phyloP scores from a whole-genome alignment of 176 grass and related monocot species.

The Juncus inflexus region DNA sequence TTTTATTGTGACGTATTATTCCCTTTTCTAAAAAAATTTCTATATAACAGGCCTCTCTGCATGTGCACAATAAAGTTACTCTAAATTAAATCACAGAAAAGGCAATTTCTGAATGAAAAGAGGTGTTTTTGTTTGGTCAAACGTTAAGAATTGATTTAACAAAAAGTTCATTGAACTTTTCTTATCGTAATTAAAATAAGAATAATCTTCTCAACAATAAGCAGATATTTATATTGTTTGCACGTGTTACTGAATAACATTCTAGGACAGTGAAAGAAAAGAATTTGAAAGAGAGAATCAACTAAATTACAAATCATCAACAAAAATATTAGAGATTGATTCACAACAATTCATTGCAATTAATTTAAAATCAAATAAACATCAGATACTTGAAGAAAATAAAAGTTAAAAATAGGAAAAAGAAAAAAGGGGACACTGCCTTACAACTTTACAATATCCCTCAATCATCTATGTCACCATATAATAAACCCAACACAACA shows the following conservation, averaged over 20 bases:
- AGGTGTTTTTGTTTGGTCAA: too few species aligned
- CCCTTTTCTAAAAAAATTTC: neutral
- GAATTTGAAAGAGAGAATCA: too few species aligned
- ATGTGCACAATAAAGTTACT: neutral
- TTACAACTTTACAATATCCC: slow-evolving; percentile 14
- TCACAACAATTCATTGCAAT: slow-evolving; percentile 9
- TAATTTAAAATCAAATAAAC: slow-evolving; percentile 14
- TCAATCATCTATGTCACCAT: neutral
- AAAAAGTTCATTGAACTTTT: too few species aligned
- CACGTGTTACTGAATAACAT: too few species aligned
- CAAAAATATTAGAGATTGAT: neutral
- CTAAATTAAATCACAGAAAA: neutral
- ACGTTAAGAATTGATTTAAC: too few species aligned
- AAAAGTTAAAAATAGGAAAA: neutral
- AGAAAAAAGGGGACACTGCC: slow-evolving; percentile 6
- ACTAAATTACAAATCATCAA: too few species aligned
- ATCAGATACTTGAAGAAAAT: slow-evolving; percentile 2
- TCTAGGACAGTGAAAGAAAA: too few species aligned
- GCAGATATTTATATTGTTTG: too few species aligned
- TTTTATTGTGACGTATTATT: neutral
- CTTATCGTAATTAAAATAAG: too few species aligned
- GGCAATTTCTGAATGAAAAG: too few species aligned
- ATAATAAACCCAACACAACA: slow-evolving; percentile 17
- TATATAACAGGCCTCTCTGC: neutral
- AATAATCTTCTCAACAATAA: too few species aligned